These are phyloP conservation scores for Elaeagnus macrophylla DNA, from an alignment of 306 rosid genomes.

Conservation along the genomic window DNA sequence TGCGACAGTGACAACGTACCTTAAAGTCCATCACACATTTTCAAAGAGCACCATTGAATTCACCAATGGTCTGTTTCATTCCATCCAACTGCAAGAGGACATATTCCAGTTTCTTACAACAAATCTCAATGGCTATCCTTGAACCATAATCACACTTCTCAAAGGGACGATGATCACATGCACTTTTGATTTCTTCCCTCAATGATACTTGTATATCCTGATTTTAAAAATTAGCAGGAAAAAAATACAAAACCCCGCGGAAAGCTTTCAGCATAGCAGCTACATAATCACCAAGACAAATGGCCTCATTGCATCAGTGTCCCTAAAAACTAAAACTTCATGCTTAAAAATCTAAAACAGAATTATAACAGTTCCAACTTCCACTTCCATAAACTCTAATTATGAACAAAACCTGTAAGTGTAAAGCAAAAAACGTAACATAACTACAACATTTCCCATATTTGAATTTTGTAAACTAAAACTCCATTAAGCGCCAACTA, in stretches of 20 bases:
- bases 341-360: too few species aligned
- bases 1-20: not conserved
- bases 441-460: too few species aligned
- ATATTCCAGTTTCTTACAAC: conserved; percentile 62
- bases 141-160: conserved; percentile 91
- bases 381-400: conserved; percentile 2
- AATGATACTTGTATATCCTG: conserved; percentile 85
- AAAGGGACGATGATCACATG: conserved; percentile 89
- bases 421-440: too few species aligned
- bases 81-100: conserved; percentile 63
- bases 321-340: too few species aligned
- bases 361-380: not conserved
- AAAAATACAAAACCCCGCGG: not conserved
- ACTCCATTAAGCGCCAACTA: not conserved
- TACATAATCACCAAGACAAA: too few species aligned
- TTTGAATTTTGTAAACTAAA: not conserved
- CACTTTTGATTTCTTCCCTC: conserved; percentile 87
- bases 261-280: too few species aligned
- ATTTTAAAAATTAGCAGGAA: conserved; percentile 1
- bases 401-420: conserved; percentile 8
- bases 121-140: conserved; percentile 78
- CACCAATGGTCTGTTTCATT: conserved; percentile 62
- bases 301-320: too few species aligned
- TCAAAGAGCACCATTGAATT: conserved; percentile 48
- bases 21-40: conserved; percentile 10